These are phyloP conservation scores for Barnettozyma sp. DNA, from an alignment of 805 yeast genomes.

Conservation along the genomic window DNA sequence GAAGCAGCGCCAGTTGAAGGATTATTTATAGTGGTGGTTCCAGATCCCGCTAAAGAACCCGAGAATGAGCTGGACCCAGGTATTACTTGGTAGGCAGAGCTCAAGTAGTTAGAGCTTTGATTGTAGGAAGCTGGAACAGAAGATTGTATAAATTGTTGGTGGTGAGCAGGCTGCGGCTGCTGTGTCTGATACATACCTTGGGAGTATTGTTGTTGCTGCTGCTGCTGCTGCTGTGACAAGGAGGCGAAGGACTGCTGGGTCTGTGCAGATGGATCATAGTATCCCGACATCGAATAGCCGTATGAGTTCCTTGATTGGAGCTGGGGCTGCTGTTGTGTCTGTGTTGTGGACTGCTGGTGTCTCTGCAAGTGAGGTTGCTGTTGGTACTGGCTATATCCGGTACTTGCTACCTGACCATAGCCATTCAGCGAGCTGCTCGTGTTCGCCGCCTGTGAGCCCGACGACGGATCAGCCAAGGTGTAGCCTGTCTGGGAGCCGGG, in stretches of 20 bases:
- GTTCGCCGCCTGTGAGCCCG: not conserved
- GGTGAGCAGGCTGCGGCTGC: conserved; percentile 10
- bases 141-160: conserved; percentile 3
- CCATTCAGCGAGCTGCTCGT: not conserved
- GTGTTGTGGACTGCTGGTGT: too few relatives aligned
- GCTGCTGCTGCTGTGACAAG: conserved; percentile 4
- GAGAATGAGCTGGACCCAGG: not conserved
- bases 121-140: not conserved
- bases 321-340: conserved; percentile 18
- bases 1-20: not conserved
- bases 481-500: conserved; percentile 7
- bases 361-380: conserved; percentile 11
- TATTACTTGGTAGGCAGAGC: not conserved
- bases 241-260: not conserved
- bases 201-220: conserved; percentile 10
- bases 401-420: not conserved
- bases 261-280: conserved; percentile 1
- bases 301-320: conserved; percentile 4
- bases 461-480: conserved; percentile 1
- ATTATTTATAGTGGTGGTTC: not conserved
- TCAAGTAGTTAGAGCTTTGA: not conserved
- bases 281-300: conserved; percentile 1
- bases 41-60: not conserved
- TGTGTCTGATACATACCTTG: conserved; percentile 11
- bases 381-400: conserved; percentile 7